Evolutionary conservation across 208 protist genomes (phyloP), one percentile per base, ranked within the genome.

Genomic region (Phytomonas sp.): DNA sequence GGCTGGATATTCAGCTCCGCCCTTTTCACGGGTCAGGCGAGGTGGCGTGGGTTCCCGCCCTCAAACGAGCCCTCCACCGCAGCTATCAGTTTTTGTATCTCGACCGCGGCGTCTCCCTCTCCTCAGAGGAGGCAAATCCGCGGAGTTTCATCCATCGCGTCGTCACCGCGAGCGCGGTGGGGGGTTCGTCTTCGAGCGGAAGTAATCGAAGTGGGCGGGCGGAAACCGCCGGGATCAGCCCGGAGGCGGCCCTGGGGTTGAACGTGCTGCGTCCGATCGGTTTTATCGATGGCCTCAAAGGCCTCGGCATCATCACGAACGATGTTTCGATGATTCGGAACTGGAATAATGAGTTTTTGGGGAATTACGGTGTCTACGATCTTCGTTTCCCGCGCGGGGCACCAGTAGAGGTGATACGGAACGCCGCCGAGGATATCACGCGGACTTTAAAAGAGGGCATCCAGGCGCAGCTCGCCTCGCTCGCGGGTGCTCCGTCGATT

Each of bases 271-370:
- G 85, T 13, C 88, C 88, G 0, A 88, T 88, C 29, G 90, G 90
- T 0, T 91, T 92, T 63, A 78, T 91, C 72, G 79, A 91, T 62
- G 76, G 85, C 33, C 92, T 96, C 82, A 78, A 78, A 30, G 90
- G 88, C 8, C 67, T 96, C 28, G 90, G 77, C 0, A 72, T 96
- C 23, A 80, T 80, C n/a, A 84, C 79, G 36, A 93, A 93, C 73
- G 90, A 96, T 62, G 90, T 96, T 1, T 82, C 88, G 23, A 89
- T 91, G 72, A 73, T 96, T 28, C 83, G 86, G 17, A 91, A 93
- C 77, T 96, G 90, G 88, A 95, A 95, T 78, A 95, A 95, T 69
- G 85, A 95, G 56, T 88, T 75, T 31, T 68, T 95, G 13, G 90
- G 90, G 43, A 95, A 95, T 78, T 92, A 83, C 71, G 90, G 90